Percentiles rank a stretch among this genome's conserved stretches.
phyloP scores from a whole-genome alignment of 495 filamentous ascomycete genomes.

The Hypoxylon rickii region DNA sequence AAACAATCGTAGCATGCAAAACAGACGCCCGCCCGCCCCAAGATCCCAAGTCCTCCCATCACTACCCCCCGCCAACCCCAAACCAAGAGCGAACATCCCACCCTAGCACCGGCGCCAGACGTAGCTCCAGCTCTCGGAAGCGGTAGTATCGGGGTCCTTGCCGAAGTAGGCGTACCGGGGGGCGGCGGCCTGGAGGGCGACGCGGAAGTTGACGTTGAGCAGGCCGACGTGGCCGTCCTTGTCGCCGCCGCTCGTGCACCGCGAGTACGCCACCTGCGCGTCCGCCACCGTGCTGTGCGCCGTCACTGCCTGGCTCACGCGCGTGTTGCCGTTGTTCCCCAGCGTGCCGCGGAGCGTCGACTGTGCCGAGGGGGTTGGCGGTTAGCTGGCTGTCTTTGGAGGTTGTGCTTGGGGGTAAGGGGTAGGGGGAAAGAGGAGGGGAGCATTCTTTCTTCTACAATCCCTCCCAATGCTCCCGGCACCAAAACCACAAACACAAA shows the following conservation, averaged over 20 bases:
- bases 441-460: too few relatives aligned
- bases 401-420: background rate
- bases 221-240: slow-evolving; percentile 45
- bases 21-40: too few relatives aligned
- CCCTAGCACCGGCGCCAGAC: slow-evolving; percentile 49
- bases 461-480: too few relatives aligned
- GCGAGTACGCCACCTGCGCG: slow-evolving; percentile 41
- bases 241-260: slow-evolving; percentile 39
- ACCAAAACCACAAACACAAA: too few relatives aligned
- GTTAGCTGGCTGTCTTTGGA: background rate
- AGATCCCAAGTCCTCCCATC: background rate
- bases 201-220: slow-evolving; percentile 53
- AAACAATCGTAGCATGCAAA: too few relatives aligned
- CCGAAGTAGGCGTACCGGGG: slow-evolving; percentile 45
- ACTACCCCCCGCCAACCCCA: background rate
- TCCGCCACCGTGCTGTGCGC: slow-evolving; percentile 35
- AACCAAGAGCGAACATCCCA: background rate
- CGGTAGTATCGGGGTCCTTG: slow-evolving; percentile 33
- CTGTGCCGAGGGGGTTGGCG: slow-evolving; percentile 11
- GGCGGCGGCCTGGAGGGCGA: slow-evolving; percentile 39
- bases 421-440: background rate
- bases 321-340: slow-evolving; percentile 28
- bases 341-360: slow-evolving; percentile 33
- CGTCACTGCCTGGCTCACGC: slow-evolving; percentile 39
- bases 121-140: slow-evolving; percentile 46